phyloP scores from a whole-genome alignment of 139 green algal species.

The Asterochloris sp. region DNA sequence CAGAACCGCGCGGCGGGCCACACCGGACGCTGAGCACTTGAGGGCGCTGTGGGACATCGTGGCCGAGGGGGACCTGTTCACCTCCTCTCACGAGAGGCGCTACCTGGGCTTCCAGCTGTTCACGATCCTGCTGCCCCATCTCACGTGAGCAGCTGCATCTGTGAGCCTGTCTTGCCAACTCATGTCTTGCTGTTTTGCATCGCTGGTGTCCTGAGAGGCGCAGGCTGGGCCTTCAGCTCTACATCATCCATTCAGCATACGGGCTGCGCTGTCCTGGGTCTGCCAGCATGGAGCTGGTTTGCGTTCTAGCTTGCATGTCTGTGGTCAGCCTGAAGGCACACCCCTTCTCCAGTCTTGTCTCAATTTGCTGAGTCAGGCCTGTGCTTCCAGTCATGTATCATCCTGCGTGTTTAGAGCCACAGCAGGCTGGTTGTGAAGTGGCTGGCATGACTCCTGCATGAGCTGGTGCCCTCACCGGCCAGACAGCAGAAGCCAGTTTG shows the following conservation, averaged over 20 bases:
- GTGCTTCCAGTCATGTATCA: too few species aligned
- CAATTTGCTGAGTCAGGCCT: too few species aligned
- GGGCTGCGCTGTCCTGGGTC: neutral
- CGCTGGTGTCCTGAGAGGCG: neutral
- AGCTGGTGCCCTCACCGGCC: too few species aligned
- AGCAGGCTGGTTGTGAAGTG: too few species aligned
- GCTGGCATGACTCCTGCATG: too few species aligned
- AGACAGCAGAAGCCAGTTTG: too few species aligned
- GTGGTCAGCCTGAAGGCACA: too few species aligned
- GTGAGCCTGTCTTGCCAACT: too few species aligned
- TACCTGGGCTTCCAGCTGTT: constrained; percentile 74
- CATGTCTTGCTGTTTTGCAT: neutral
- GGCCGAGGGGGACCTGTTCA: constrained; percentile 54
- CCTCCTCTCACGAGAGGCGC: constrained; percentile 63
- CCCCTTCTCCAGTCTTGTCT: too few species aligned
- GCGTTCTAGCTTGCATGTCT: too few species aligned
- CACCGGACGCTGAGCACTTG: constrained; percentile 20
- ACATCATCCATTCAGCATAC: neutral
- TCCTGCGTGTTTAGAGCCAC: too few species aligned
- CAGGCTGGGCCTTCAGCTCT: neutral
- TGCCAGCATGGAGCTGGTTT: neutral
- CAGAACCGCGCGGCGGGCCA: neutral
- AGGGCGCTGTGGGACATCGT: constrained; percentile 54
- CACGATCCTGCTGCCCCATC: constrained; percentile 49
- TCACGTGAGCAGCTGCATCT: constrained; percentile 16